Percentiles rank a stretch among this genome's conserved stretches.
Conservation (phyloP, 768 basidiomycete species). For the Harrya chromipes region DNA sequence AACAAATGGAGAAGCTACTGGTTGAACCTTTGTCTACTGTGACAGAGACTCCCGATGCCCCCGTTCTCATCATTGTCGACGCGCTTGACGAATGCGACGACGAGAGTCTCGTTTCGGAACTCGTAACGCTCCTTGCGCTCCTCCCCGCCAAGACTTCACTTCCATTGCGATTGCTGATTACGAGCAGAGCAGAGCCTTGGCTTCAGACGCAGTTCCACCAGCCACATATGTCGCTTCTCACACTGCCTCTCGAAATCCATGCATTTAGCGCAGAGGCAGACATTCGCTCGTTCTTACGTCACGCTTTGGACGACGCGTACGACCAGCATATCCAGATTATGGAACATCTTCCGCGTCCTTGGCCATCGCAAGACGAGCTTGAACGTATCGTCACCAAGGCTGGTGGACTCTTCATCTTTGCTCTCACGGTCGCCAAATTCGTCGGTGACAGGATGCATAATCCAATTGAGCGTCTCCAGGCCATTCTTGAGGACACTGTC, state of each 20-base stretch:
- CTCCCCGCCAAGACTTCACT: conserved; percentile 9
- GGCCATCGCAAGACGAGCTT: conserved; percentile 24
- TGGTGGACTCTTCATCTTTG: conserved; percentile 29
- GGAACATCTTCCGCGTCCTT: conserved; percentile 18
- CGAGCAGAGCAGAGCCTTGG: conserved; percentile 22
- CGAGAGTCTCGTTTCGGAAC: conserved; percentile 23
- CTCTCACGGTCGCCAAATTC: conserved; percentile 28
- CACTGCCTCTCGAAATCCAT: conserved; percentile 18
- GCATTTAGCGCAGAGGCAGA: conserved; percentile 23
- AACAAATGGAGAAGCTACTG: conserved; percentile 28
- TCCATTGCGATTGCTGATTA: conserved; percentile 25
- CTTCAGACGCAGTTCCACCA: conserved; percentile 20
- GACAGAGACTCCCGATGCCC: conserved; percentile 6
- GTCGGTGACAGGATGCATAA: conserved; percentile 15
- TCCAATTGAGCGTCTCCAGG: conserved; percentile 13
- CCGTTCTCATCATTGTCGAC: conserved; percentile 21
- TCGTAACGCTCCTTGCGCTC: conserved; percentile 22
- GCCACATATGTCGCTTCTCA: conserved; percentile 11
- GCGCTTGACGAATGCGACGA: conserved; percentile 29
- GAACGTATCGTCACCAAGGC: conserved; percentile 18
- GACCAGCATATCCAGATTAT: conserved; percentile 19
- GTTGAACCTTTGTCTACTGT: conserved; percentile 16
- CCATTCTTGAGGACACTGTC: conserved; percentile 8
- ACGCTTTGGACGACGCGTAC: conserved; percentile 16
- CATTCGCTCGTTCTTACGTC: conserved; percentile 21